phyloP scores from a whole-genome alignment of 495 filamentous ascomycete species.

The Barbatosphaeria neglecta region DNA sequence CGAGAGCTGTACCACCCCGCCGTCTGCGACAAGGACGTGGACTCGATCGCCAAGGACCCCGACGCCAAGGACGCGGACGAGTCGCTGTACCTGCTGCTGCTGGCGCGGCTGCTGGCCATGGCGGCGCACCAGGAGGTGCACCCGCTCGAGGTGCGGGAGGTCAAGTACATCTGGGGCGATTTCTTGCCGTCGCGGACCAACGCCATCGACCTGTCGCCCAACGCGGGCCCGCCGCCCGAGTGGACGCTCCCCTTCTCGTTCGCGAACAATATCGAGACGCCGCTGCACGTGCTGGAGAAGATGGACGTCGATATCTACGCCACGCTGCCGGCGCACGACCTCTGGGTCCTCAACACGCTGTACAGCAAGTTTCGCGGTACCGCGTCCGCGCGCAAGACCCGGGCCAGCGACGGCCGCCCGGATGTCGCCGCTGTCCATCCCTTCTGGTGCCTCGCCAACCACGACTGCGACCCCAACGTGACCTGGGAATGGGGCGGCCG shows the following conservation, averaged over 20 bases:
- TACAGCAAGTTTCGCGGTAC: constrained; percentile 90
- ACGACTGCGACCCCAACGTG: constrained; percentile 89
- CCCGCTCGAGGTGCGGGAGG: constrained; percentile 69
- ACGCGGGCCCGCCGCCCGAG: constrained; percentile 41
- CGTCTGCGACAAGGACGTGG: constrained; percentile 74
- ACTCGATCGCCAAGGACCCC: constrained; percentile 69
- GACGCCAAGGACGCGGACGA: constrained; percentile 58
- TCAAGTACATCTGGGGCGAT: constrained; percentile 94
- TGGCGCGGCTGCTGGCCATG: constrained; percentile 75
- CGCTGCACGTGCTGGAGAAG: constrained; percentile 76
- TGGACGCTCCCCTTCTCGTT: constrained; percentile 84
- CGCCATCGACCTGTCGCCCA: constrained; percentile 35
- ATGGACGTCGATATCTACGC: constrained; percentile 83
- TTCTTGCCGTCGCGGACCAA: constrained; percentile 37
- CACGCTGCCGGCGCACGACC: constrained; percentile 51
- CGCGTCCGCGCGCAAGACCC: constrained; percentile 68
- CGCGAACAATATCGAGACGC: constrained; percentile 67
- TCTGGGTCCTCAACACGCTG: constrained; percentile 90
- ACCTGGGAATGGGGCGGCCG: constrained; percentile 85
- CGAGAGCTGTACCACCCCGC: constrained; percentile 69
- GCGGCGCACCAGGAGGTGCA: constrained; percentile 70
- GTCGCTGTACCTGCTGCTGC: constrained; percentile 66
- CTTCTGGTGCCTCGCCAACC: constrained; percentile 63
- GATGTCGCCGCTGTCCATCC: constrained; percentile 61
- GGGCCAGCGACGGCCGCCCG: constrained; percentile 58